These are phyloP conservation scores for Plenodomus tracheiphilus DNA, from an alignment of 2,329 filamentous ascomycete genomes.

Conservation along the genomic window DNA sequence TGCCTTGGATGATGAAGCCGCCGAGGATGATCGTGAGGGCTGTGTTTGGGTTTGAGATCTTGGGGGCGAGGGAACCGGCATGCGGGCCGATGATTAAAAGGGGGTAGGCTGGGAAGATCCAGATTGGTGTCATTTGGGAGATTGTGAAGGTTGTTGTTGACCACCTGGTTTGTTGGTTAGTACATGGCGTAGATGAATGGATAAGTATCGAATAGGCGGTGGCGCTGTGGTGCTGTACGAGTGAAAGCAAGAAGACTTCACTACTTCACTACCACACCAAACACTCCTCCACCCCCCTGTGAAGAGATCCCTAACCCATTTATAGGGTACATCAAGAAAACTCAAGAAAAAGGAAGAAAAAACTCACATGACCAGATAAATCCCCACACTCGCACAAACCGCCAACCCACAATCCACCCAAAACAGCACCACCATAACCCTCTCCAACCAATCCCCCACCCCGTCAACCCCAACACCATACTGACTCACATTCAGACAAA, in stretches of 20 bases:
- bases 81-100: conserved; percentile 76
- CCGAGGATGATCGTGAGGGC: conserved; percentile 62
- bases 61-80: conserved; percentile 61
- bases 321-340: too few species aligned
- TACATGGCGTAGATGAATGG: too few species aligned
- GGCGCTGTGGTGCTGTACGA: too few species aligned
- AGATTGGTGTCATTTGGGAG: conserved; percentile 82
- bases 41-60: conserved; percentile 45
- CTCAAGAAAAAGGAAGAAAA: neutral
- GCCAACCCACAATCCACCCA: conserved; percentile 74
- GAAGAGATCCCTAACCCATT: too few species aligned
- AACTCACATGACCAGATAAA: conserved; percentile 74
- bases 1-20: conserved; percentile 64
- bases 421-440: conserved; percentile 67
- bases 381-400: conserved; percentile 67
- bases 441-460: conserved; percentile 54
- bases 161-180: conserved; percentile 52
- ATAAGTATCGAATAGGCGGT: too few species aligned
- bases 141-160: conserved; percentile 71
- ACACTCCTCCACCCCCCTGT: too few species aligned
- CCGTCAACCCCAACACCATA: conserved; percentile 65
- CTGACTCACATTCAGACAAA: conserved; percentile 70
- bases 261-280: too few species aligned
- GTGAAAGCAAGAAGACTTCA: too few species aligned
- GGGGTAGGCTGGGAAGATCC: conserved; percentile 86